Conservation (phyloP, 176 grass and related monocot genomes). For the Aegilops umbellulata region DNA sequence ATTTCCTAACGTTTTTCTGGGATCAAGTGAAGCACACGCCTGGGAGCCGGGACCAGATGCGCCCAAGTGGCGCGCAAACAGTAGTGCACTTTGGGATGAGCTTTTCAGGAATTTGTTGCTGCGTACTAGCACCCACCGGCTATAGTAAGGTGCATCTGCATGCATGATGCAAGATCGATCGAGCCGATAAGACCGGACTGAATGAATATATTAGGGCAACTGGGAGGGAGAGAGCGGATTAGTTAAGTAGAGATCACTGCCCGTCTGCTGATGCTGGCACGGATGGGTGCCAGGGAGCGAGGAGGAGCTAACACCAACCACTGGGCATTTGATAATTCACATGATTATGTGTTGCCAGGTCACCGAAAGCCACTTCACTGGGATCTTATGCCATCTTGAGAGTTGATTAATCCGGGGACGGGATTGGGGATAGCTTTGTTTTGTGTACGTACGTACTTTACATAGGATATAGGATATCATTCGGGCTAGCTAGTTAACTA, state of each 20-base stretch:
- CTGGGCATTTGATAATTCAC: constrained; percentile 5
- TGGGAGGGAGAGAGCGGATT: background rate
- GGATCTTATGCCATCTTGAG: background rate
- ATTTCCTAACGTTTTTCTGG: background rate
- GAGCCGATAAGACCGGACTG: background rate
- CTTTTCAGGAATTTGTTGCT: background rate
- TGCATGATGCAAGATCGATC: background rate
- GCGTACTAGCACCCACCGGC: background rate
- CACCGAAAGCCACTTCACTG: background rate
- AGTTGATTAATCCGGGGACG: background rate
- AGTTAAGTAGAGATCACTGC: background rate
- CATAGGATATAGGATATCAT: too few species aligned
- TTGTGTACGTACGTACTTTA: background rate
- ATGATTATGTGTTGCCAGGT: constrained; percentile 19
- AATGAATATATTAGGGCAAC: background rate
- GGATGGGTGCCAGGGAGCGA: constrained; percentile 7
- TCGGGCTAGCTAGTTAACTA: background rate
- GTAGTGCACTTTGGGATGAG: background rate
- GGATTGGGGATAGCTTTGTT: background rate
- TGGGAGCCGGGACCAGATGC: background rate
- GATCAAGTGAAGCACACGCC: constrained; percentile 14
- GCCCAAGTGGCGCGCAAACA: background rate
- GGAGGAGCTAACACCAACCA: background rate
- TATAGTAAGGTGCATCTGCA: too few species aligned
- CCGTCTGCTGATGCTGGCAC: background rate